Evolutionary conservation across 306 rosid species (phyloP).

Genomic region (Ammopiptanthus mongolicus): DNA sequence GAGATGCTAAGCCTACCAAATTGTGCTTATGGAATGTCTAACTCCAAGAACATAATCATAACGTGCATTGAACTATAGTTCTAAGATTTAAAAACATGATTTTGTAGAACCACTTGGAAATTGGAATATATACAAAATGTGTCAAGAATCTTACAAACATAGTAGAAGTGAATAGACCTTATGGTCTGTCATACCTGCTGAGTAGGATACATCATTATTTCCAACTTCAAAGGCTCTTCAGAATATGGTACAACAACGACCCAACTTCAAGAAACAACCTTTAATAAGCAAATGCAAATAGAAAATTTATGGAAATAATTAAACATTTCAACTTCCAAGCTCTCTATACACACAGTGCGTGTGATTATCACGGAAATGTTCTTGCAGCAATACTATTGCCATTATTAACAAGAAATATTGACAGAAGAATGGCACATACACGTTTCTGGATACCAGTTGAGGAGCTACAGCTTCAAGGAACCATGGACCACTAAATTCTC

Average conservation of each 20-base stretch:
- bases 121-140: not conserved
- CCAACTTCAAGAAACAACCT: not conserved
- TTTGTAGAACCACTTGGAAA: not conserved
- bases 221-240: not conserved
- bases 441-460: not conserved
- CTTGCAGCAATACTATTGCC: not conserved
- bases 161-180: not conserved
- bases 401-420: not conserved
- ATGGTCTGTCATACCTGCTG: not conserved
- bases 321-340: not conserved
- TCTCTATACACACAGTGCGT: not conserved
- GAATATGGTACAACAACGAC: not conserved
- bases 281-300: not conserved
- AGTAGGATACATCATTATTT: not conserved
- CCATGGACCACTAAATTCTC: not conserved
- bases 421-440: not conserved
- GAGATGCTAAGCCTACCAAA: not conserved
- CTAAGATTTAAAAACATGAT: not conserved
- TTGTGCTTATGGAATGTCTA: not conserved
- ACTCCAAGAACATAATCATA: not conserved
- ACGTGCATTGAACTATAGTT: not conserved
- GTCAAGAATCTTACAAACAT: not conserved
- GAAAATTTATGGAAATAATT: not conserved
- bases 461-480: not conserved
- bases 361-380: not conserved